Evolutionary conservation across 1,139 yeast species (phyloP).

Genomic region (Nakaseomyces kungkrabaensis): DNA sequence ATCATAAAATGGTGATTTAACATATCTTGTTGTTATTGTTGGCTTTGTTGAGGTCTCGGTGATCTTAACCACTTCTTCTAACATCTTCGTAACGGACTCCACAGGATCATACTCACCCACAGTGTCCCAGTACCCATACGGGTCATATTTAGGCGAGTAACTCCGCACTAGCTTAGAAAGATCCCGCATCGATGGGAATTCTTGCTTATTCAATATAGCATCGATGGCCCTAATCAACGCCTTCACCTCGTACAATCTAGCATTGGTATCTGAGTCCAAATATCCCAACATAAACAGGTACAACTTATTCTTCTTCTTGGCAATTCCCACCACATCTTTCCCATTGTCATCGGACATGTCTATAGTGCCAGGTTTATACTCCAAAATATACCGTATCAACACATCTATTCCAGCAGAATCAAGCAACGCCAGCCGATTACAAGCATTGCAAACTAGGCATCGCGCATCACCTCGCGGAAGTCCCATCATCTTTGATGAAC

Average conservation of each 20-base stretch:
- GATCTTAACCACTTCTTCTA: not conserved
- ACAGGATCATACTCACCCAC: not conserved
- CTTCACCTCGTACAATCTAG: not conserved
- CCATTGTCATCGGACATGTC: not conserved
- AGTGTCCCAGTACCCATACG: slow-evolving; percentile 2
- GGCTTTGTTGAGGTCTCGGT: not conserved
- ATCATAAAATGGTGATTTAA: not conserved
- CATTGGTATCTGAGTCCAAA: not conserved
- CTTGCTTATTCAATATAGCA: not conserved
- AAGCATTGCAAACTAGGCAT: slow-evolving; percentile 2
- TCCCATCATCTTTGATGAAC: not conserved
- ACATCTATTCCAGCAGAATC: not conserved
- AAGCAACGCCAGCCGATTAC: not conserved
- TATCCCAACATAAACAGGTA: not conserved
- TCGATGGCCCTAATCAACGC: not conserved
- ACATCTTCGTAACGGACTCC: slow-evolving; percentile 2
- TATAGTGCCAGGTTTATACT: not conserved
- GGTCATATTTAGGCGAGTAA: not conserved
- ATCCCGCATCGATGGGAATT: slow-evolving; percentile 7
- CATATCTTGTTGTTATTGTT: not conserved
- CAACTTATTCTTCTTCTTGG: not conserved
- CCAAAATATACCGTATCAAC: not conserved
- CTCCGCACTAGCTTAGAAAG: slow-evolving; percentile 34
- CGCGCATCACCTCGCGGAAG: slow-evolving; percentile 2
- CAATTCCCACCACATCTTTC: not conserved